These are phyloP conservation scores for Tremellales sp. DNA, from an alignment of 1,284 basidiomycete genomes.

Conservation along the genomic window DNA sequence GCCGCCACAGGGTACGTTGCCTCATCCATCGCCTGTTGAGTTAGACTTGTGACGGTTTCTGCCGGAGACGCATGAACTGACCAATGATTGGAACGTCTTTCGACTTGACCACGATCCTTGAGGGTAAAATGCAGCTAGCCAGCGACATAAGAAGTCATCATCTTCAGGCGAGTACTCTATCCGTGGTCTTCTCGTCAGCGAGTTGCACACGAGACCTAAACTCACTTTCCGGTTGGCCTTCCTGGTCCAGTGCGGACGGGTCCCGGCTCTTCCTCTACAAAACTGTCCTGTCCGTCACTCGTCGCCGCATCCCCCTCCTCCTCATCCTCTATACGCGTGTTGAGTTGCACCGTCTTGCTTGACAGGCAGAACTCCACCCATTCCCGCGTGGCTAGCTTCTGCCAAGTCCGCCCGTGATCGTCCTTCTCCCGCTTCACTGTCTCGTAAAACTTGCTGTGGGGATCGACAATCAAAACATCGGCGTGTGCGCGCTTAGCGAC, in stretches of 20 bases:
- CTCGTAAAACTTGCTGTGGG: slow-evolving; percentile 21
- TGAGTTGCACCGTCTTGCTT: slow-evolving; percentile 8
- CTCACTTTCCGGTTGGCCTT: slow-evolving; percentile 38
- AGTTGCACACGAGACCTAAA: not conserved
- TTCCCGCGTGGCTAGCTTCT: slow-evolving; percentile 33
- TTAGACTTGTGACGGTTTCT: not conserved
- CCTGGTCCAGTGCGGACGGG: slow-evolving; percentile 27
- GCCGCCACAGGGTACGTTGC: slow-evolving; percentile 19
- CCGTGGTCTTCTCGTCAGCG: slow-evolving; percentile 21
- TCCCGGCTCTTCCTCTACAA: slow-evolving; percentile 21
- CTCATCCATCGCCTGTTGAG: not conserved
- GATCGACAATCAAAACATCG: slow-evolving; percentile 38
- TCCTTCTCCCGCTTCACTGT: slow-evolving; percentile 24
- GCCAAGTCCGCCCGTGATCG: slow-evolving; percentile 21
- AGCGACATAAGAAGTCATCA: slow-evolving; percentile 43
- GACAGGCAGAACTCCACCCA: slow-evolving; percentile 35
- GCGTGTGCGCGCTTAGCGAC: slow-evolving; percentile 28
- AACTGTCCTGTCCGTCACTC: not conserved
- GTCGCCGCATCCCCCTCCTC: slow-evolving; percentile 8
- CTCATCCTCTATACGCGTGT: slow-evolving; percentile 8
- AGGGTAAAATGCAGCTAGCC: slow-evolving; percentile 29
- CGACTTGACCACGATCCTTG: slow-evolving; percentile 27
- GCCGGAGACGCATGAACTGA: not conserved
- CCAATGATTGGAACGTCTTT: slow-evolving; percentile 28
- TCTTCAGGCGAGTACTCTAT: slow-evolving; percentile 38